These are phyloP conservation scores for Dioscorea alata DNA, from an alignment of 106 monocot genomes.

Conservation along the genomic window DNA sequence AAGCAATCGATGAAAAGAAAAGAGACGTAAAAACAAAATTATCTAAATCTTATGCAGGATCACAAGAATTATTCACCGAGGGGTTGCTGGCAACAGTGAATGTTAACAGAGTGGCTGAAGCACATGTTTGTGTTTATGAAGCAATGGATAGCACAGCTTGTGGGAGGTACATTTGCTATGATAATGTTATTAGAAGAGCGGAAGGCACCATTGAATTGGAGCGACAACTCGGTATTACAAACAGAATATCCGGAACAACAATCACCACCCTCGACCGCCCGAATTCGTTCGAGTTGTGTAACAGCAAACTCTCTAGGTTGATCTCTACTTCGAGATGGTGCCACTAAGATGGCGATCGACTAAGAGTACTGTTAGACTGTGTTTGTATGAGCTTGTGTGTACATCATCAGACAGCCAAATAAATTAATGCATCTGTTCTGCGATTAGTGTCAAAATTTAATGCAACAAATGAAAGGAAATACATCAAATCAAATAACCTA, in stretches of 20 bases:
- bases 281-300: conserved; percentile 35
- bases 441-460: too few relatives aligned
- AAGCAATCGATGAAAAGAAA: too few relatives aligned
- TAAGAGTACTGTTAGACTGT: neutral
- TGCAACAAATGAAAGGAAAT: too few relatives aligned
- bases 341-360: conserved; percentile 10
- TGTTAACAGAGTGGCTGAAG: conserved; percentile 50
- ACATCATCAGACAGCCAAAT: neutral
- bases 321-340: conserved; percentile 34
- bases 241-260: conserved; percentile 13
- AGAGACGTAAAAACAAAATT: neutral
- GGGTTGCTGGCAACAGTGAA: conserved; percentile 58
- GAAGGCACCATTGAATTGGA: conserved; percentile 49
- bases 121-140: conserved; percentile 65
- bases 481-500: too few relatives aligned
- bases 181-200: conserved; percentile 26
- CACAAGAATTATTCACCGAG: conserved; percentile 43
- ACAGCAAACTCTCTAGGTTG: conserved; percentile 49
- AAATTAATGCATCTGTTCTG: too few relatives aligned
- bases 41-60: conserved; percentile 29
- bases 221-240: conserved; percentile 44
- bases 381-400: neutral
- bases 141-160: conserved; percentile 38
- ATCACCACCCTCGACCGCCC: neutral
- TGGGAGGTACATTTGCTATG: conserved; percentile 83